A percentile compares a stretch with the other conserved stretches of the same genome.
Conservation (phyloP, 805 yeast species). For the Candida incommunis region DNA sequence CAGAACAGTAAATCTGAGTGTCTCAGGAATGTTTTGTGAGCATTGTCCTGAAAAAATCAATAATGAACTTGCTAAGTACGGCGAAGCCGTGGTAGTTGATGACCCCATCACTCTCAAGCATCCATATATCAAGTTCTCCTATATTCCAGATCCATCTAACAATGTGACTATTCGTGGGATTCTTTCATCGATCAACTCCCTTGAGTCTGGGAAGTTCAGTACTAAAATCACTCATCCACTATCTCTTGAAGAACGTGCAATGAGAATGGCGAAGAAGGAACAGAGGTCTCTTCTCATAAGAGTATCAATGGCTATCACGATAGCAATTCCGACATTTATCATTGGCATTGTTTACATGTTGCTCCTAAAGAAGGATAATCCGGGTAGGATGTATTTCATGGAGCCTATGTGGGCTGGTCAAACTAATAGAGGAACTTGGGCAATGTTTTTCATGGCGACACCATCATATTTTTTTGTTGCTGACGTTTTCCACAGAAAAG, state of each 20-base stretch:
- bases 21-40: conserved; percentile 57
- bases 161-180: conserved; percentile 42
- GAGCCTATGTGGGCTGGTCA: conserved; percentile 50
- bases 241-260: conserved; percentile 50
- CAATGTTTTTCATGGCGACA: conserved; percentile 47
- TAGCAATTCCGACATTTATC: conserved; percentile 54
- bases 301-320: conserved; percentile 33
- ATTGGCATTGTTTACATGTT: conserved; percentile 63
- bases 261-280: conserved; percentile 34
- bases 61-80: conserved; percentile 35
- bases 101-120: conserved; percentile 39
- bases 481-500: conserved; percentile 56
- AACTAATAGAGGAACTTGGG: conserved; percentile 50
- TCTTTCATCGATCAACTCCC: conserved; percentile 31
- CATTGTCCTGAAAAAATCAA: conserved; percentile 51
- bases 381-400: conserved; percentile 39
- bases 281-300: conserved; percentile 26
- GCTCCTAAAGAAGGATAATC: conserved; percentile 25
- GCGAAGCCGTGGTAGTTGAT: conserved; percentile 41
- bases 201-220: conserved; percentile 30
- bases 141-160: conserved; percentile 41
- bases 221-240: conserved; percentile 40
- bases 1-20: conserved; percentile 40
- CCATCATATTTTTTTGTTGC: conserved; percentile 67
- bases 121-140: conserved; percentile 52